Conservation (phyloP, 176 grass and related monocot genomes). For the Triticum timopheevii region DNA sequence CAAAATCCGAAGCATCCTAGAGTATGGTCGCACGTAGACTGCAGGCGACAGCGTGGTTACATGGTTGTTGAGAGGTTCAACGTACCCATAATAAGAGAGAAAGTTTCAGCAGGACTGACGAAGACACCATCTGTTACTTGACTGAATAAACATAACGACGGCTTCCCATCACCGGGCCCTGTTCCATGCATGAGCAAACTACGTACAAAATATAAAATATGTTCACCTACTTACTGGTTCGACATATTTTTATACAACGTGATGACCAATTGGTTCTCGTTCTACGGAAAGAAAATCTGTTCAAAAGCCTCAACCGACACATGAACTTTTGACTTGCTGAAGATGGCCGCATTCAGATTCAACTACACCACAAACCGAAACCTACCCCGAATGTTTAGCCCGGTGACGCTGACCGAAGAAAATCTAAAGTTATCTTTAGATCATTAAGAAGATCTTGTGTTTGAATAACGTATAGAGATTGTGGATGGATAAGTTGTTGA, state of each 20-base stretch:
- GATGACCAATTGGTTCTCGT: neutral
- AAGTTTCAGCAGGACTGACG: neutral
- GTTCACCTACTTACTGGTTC: no score
- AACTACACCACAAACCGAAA: neutral
- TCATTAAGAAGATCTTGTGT: neutral
- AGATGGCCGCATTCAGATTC: neutral
- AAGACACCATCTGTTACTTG: neutral
- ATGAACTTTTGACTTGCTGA: neutral
- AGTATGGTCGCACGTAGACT: neutral
- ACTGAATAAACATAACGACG: neutral
- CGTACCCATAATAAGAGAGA: neutral
- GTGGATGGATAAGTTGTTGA: neutral
- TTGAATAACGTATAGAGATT: neutral
- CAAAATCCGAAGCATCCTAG: neutral
- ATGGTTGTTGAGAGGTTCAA: neutral
- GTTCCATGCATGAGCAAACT: neutral
- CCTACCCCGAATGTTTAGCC: neutral
- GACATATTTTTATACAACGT: neutral
- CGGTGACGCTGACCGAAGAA: neutral
- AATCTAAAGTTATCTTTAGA: neutral
- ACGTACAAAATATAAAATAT: neutral
- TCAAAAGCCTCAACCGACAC: neutral
- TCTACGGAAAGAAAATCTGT: neutral
- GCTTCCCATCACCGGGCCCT: neutral
- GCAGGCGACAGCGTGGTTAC: neutral